A percentile compares a stretch with the other conserved stretches of the same genome.
Conservation (phyloP, 257 asterid genomes). For the Osmanthus fragrans region DNA sequence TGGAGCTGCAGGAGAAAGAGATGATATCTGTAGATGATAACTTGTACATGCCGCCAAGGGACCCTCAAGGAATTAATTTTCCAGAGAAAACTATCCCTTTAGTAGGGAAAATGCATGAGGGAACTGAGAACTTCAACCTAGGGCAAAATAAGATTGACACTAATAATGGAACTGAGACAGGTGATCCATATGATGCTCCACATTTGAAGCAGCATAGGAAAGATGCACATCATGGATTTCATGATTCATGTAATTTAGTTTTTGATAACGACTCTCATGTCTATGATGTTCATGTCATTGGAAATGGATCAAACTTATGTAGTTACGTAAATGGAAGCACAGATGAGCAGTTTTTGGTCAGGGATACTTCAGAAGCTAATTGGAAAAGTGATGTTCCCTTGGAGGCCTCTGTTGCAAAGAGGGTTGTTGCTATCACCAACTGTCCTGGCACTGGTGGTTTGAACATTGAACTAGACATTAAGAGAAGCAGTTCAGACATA, state of each 20-base stretch:
- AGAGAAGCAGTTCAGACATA: slow-evolving; percentile 40
- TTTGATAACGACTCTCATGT: slow-evolving; percentile 28
- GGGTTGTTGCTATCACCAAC: slow-evolving; percentile 13
- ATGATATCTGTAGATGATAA: slow-evolving; percentile 36
- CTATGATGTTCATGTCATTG: slow-evolving; percentile 42
- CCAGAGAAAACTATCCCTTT: slow-evolving; percentile 20
- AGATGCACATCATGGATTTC: slow-evolving; percentile 17
- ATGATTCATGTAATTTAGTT: slow-evolving; percentile 3
- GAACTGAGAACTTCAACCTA: slow-evolving; percentile 22
- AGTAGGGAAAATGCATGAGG: slow-evolving; percentile 27
- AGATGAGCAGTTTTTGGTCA: slow-evolving; percentile 3
- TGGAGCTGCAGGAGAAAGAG: slow-evolving; percentile 53
- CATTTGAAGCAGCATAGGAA: slow-evolving; percentile 26
- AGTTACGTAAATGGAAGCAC: slow-evolving; percentile 4
- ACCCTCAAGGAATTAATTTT: slow-evolving; percentile 27
- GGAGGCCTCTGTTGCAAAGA: slow-evolving; percentile 29
- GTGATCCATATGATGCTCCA: slow-evolving; percentile 17
- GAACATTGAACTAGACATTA: slow-evolving; percentile 30
- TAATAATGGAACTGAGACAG: slow-evolving; percentile 28
- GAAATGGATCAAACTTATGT: slow-evolving; percentile 21
- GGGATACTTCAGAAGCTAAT: slow-evolving; percentile 12
- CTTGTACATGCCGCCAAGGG: slow-evolving; percentile 24
- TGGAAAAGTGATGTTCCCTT: slow-evolving; percentile 25
- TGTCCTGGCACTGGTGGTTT: slow-evolving; percentile 22
- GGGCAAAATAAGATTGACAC: slow-evolving; percentile 33